phyloP scores from a whole-genome alignment of 108 stramenopile species.

The Pseudonitzschia multiseries region DNA sequence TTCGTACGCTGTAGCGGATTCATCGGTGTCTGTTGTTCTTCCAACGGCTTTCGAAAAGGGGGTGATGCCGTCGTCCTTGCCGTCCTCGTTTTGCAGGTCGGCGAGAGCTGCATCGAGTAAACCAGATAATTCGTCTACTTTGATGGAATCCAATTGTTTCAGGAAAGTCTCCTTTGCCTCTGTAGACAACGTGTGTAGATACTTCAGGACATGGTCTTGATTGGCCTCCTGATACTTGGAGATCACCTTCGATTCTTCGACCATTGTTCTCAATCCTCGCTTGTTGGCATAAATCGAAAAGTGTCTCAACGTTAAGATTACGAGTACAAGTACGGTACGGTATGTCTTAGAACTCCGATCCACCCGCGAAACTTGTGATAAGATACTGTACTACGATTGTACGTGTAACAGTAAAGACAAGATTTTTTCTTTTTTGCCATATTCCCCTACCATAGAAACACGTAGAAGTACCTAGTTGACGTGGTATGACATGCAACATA shows the following conservation, averaged over 20 bases:
- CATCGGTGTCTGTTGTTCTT: slow-evolving; percentile 29
- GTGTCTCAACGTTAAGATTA: no score
- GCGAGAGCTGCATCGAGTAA: slow-evolving; percentile 50
- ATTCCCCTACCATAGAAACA: no score
- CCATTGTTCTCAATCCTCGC: not conserved
- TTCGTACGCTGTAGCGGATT: slow-evolving; percentile 15
- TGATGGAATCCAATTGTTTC: slow-evolving; percentile 43
- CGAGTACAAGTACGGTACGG: no score
- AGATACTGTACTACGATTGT: no score
- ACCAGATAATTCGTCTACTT: slow-evolving; percentile 52
- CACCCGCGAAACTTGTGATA: no score
- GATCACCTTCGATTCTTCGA: slow-evolving; percentile 32
- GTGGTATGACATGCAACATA: no score
- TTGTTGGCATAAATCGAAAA: no score
- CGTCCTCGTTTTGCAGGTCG: slow-evolving; percentile 40
- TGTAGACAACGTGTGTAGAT: slow-evolving; percentile 20
- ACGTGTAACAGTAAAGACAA: no score
- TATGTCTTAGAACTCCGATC: no score
- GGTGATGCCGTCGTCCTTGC: slow-evolving; percentile 38
- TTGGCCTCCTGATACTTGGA: slow-evolving; percentile 48
- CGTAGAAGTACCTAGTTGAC: no score
- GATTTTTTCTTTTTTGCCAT: no score
- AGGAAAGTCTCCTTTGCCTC: slow-evolving; percentile 36
- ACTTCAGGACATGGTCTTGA: slow-evolving; percentile 55
- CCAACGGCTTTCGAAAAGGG: slow-evolving; percentile 58